Conservation (phyloP, 306 rosid genomes). For the Lathyrus oleraceus region DNA sequence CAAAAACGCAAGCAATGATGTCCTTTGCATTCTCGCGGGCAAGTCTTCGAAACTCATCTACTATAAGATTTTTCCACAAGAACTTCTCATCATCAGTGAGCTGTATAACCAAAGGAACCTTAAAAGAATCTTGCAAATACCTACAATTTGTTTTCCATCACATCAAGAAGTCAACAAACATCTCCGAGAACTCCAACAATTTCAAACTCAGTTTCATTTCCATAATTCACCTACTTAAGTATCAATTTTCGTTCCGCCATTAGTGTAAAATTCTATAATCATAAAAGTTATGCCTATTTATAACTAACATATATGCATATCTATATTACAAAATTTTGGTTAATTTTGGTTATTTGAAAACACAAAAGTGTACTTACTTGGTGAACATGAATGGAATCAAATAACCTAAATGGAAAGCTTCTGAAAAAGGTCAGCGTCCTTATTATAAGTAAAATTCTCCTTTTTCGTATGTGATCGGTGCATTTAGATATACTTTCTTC, state of each 20-base stretch:
- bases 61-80: slow-evolving; percentile 77
- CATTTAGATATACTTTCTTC: too few relatives aligned
- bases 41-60: slow-evolving; percentile 79
- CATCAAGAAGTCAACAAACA: background rate
- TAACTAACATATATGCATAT: slow-evolving; percentile 9
- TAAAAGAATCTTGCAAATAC: slow-evolving; percentile 95
- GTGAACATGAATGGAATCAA: slow-evolving; percentile 92
- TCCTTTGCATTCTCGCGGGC: slow-evolving; percentile 91
- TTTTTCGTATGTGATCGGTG: slow-evolving; percentile 61
- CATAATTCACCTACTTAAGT: background rate
- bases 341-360: too few relatives aligned
- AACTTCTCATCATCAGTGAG: slow-evolving; percentile 95
- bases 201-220: slow-evolving; percentile 1
- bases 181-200: too few relatives aligned
- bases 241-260: background rate
- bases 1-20: slow-evolving; percentile 96
- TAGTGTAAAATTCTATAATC: background rate
- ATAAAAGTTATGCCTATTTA: too few relatives aligned
- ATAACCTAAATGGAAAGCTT: slow-evolving; percentile 91
- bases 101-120: slow-evolving; percentile 94
- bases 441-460: slow-evolving; percentile 91
- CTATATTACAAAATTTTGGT: background rate
- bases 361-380: slow-evolving; percentile 47
- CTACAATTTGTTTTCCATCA: slow-evolving; percentile 46
- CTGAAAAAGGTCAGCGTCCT: slow-evolving; percentile 93